Percentiles rank a stretch among this genome's conserved stretches.
These are phyloP conservation scores for Thinopyrum obtusiflorum DNA, from an alignment of 202 grass and related monocot species.

Conservation along the genomic window DNA sequence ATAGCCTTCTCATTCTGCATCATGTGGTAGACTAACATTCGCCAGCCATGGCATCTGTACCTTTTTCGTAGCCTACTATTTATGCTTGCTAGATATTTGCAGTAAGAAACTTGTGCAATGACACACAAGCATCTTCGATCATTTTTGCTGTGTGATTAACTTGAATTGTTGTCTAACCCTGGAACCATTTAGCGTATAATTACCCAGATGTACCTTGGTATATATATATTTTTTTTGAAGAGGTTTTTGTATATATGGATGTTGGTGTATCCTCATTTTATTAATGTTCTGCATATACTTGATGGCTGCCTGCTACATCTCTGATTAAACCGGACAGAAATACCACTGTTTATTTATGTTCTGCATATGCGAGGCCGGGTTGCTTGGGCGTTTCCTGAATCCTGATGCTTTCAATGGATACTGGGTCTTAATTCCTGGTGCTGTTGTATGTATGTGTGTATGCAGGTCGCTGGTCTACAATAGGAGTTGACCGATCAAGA, in stretches of 20 bases:
- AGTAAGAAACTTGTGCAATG: not conserved
- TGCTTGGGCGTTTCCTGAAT: no score
- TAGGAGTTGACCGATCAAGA: no score
- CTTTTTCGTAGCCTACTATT: constrained; percentile 1
- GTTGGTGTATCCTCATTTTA: no score
- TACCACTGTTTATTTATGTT: no score
- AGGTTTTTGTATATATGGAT: not conserved
- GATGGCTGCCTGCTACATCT: no score
- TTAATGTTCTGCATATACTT: no score
- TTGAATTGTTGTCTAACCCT: not conserved
- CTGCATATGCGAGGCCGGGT: no score
- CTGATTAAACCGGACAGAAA: no score
- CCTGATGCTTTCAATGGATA: no score
- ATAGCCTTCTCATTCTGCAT: not conserved
- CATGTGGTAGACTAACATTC: not conserved
- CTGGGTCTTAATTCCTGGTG: no score
- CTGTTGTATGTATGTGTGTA: no score
- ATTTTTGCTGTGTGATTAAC: not conserved
- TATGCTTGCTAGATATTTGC: not conserved
- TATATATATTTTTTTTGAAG: not conserved
- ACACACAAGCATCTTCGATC: not conserved
- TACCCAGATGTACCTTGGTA: not conserved
- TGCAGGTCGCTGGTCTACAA: no score
- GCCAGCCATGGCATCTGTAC: not conserved
- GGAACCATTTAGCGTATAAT: not conserved